Evolutionary conservation across 176 grass and related monocot species (phyloP).

Genomic region (Guadua angustifolia): DNA sequence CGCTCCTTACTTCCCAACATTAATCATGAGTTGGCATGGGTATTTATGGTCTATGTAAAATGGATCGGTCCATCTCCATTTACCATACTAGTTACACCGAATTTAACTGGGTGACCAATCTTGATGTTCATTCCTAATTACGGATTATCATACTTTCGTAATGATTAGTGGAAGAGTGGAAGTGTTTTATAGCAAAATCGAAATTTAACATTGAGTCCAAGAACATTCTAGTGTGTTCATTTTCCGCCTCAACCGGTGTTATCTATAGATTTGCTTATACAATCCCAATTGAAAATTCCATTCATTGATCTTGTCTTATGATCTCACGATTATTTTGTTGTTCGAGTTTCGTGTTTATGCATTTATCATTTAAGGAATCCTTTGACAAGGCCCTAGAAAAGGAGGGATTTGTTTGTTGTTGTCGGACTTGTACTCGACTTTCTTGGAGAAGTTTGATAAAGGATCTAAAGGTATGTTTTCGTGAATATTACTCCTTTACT

Average conservation of each 20-base stretch:
- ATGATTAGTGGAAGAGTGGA: background rate
- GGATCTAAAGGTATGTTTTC: slow-evolving; percentile 79
- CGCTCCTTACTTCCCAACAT: background rate
- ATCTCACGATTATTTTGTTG: background rate
- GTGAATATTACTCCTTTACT: slow-evolving; percentile 20
- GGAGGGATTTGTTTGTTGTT: slow-evolving; percentile 76
- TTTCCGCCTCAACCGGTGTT: background rate
- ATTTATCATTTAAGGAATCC: slow-evolving; percentile 62
- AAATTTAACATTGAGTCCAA: slow-evolving; percentile 20
- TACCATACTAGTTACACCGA: background rate
- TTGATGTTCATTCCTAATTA: background rate
- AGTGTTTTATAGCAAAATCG: background rate
- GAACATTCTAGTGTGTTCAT: background rate
- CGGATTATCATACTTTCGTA: background rate
- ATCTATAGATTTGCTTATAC: background rate
- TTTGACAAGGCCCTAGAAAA: slow-evolving; percentile 83
- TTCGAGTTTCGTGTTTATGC: slow-evolving; percentile 1
- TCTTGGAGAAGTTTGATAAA: slow-evolving; percentile 85
- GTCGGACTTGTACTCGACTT: slow-evolving; percentile 57
- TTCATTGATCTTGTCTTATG: slow-evolving; percentile 19
- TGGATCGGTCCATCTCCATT: background rate
- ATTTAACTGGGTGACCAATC: background rate
- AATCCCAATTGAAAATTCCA: background rate
- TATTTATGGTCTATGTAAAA: background rate
- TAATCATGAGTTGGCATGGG: slow-evolving; percentile 19